Evolutionary conservation across 1,284 basidiomycete genomes (phyloP).

Genomic region (Mycena citricolor): DNA sequence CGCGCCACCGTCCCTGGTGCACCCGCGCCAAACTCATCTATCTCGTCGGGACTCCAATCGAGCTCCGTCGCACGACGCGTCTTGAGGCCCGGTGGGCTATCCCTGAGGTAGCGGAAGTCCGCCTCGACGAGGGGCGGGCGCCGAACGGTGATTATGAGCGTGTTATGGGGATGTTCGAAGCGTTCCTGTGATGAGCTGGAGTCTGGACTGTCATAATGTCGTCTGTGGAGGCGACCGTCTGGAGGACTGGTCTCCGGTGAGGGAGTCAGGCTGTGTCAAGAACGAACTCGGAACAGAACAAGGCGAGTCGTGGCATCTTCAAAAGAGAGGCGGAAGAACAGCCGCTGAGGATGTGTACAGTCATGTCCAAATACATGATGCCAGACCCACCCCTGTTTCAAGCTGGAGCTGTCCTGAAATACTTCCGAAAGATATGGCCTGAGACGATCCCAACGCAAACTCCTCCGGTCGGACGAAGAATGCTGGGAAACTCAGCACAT

Average conservation of each 20-base stretch:
- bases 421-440: constrained; percentile 13
- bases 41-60: constrained; percentile 15
- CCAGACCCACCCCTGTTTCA: neutral
- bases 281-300: constrained; percentile 5
- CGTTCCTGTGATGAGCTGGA: constrained; percentile 11
- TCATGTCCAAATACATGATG: neutral
- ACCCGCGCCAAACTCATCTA: constrained; percentile 6
- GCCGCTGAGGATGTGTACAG: neutral
- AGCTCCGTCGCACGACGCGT: constrained; percentile 18
- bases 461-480: constrained; percentile 8
- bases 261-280: neutral
- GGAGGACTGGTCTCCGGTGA: constrained; percentile 9
- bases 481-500: constrained; percentile 2
- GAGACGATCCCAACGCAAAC: constrained; percentile 20
- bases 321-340: constrained; percentile 17
- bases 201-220: constrained; percentile 15
- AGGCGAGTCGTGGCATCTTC: neutral
- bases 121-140: constrained; percentile 18
- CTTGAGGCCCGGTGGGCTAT: neutral
- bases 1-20: constrained; percentile 11
- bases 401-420: constrained; percentile 11
- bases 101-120: constrained; percentile 9
- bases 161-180: neutral
- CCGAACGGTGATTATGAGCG: constrained; percentile 16
- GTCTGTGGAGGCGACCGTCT: constrained; percentile 10